Base-by-base conservation (phyloP, 2,329 filamentous ascomycete genomes). In the Curvularia eragrostidis region DNA sequence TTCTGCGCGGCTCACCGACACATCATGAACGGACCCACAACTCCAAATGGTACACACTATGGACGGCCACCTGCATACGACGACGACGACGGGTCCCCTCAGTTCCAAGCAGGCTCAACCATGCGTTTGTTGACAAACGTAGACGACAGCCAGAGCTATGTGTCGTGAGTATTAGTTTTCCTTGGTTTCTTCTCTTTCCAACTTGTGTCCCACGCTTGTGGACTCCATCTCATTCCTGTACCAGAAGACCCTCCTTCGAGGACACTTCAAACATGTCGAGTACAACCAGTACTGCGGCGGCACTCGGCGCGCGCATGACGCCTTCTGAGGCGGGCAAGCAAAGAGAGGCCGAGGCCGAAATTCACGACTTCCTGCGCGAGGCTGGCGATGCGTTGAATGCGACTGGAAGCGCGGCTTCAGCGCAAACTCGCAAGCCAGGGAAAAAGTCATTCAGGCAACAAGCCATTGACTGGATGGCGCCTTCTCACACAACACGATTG, bases 51-150 rank as follows among this genome's bases (percentile, higher is more conserved):
- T 48, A 68, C 71, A 48, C 72, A 67, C 58, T 80, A 80, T 63
- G 68, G 70, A 47, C 74, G 75, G 44, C 80, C 80, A 47, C 80
- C 81, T 60, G 74, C 77, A 65, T 83, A 82, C 54, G 77, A 79
- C 59, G 78, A 82, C 42, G 74, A 77, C 44, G 74, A 77, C 48
- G 68, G 65, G 46, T 68, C 72, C 18, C 70, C 73, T 30, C 71
- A 68, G 32, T 63, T 66, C 54, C 76, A 76, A 65, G 74, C 77
- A 68, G 78, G 78, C 54, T 75, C 80, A 54, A 80, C 79, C 44
- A 82, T 83, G 81, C 79, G 81, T 58, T 74, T 83, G 69, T 76
- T 83, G 75, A 81, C 80, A 62, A 78, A 78, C 62, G 73, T 69
- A 39, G 79, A 82, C 52, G 78, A 80, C 47, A 70, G 68, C 61